phyloP scores from a whole-genome alignment of 129 eudicot species.

The Logfia minima region DNA sequence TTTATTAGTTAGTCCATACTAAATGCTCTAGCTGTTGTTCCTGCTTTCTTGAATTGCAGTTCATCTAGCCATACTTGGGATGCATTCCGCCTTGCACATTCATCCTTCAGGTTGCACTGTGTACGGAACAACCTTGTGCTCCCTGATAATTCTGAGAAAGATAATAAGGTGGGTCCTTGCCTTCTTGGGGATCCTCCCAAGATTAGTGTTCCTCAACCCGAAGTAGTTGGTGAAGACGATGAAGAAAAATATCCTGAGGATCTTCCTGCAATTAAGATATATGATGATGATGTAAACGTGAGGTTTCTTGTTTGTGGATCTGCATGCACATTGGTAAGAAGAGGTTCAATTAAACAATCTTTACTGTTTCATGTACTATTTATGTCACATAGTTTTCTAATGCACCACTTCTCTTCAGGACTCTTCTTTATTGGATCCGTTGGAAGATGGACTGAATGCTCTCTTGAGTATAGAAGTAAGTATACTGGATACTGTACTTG shows the following conservation, averaged over 20 bases:
- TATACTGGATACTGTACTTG: conserved; percentile 15
- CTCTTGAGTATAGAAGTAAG: conserved; percentile 93
- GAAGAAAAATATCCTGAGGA: conserved; percentile 69
- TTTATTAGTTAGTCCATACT: background rate
- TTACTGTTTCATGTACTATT: background rate
- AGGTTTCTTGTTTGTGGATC: conserved; percentile 82
- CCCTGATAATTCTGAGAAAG: conserved; percentile 40
- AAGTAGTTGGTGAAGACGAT: conserved; percentile 59
- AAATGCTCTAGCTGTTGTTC: conserved; percentile 6
- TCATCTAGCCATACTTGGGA: conserved; percentile 95
- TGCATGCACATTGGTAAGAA: conserved; percentile 56
- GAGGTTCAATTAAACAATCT: conserved; percentile 7
- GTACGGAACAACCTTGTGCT: conserved; percentile 55
- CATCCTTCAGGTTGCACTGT: conserved; percentile 79
- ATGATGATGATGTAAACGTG: conserved; percentile 78
- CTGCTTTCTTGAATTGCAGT: conserved; percentile 42
- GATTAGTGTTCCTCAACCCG: conserved; percentile 68
- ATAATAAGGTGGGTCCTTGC: conserved; percentile 54
- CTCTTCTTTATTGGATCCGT: conserved; percentile 57
- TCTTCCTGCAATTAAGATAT: conserved; percentile 86
- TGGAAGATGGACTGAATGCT: conserved; percentile 94
- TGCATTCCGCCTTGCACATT: conserved; percentile 86
- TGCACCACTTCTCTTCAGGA: conserved; percentile 52
- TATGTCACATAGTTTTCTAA: conserved; percentile 26
- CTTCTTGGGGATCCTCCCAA: conserved; percentile 88